These are phyloP conservation scores for Melastoma candidum DNA, from an alignment of 441 rosid species.

Conservation along the genomic window DNA sequence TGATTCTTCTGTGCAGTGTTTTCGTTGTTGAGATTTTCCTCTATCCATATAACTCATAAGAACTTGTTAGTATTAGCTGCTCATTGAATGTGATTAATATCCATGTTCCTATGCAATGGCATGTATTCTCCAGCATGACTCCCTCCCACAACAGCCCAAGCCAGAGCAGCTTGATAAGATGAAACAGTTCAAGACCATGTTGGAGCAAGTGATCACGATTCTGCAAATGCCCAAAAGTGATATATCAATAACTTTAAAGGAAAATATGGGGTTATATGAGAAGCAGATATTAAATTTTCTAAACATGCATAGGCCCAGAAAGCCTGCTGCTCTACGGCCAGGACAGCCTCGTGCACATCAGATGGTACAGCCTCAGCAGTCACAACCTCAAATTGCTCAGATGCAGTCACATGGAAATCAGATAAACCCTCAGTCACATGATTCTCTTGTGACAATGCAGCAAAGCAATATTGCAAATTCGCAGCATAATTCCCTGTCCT, in stretches of 20 bases:
- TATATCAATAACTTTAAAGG: constrained; percentile 40
- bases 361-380: constrained; percentile 9
- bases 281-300: constrained; percentile 63
- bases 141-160: constrained; percentile 66
- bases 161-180: constrained; percentile 70
- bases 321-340: constrained; percentile 10
- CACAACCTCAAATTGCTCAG: constrained; percentile 9
- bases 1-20: constrained; percentile 3
- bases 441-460: not conserved
- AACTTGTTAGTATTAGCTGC: not conserved
- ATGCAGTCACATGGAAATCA: constrained; percentile 5
- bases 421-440: constrained; percentile 9
- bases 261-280: constrained; percentile 60
- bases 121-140: constrained; percentile 31
- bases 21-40: not conserved
- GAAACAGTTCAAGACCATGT: constrained; percentile 41
- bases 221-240: constrained; percentile 48
- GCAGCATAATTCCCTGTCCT: constrained; percentile 5
- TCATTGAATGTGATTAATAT: constrained; percentile 1
- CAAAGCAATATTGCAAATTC: constrained; percentile 4
- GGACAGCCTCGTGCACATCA: constrained; percentile 61
- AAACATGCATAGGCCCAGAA: constrained; percentile 49
- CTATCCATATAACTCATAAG: not conserved
- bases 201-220: constrained; percentile 54
- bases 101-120: too few species aligned